Percentiles rank a stretch among this genome's conserved stretches.
Conservation (phyloP, 129 eudicot species). For the Tagetes erecta region DNA sequence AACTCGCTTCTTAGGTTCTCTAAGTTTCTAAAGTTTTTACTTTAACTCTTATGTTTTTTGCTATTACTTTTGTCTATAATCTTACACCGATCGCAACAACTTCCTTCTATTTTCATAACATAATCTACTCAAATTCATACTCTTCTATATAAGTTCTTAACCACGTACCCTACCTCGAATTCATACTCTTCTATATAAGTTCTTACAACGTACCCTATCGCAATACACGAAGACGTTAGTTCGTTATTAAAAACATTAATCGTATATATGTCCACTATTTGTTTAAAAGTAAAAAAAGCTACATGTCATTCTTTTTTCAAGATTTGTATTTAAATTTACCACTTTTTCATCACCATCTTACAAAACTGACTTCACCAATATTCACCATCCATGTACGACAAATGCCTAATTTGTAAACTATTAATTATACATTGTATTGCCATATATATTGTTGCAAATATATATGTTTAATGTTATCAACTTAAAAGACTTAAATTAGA, state of each 20-base stretch:
- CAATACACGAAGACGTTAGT: too few relatives aligned
- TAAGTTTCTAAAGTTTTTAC: too few relatives aligned
- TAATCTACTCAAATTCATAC: too few relatives aligned
- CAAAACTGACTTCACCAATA: background rate
- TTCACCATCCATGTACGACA: background rate
- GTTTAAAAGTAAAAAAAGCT: background rate
- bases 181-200: too few relatives aligned
- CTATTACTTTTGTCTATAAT: too few relatives aligned
- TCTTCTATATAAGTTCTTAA: too few relatives aligned
- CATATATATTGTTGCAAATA: constrained; percentile 1
- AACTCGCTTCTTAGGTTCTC: too few relatives aligned
- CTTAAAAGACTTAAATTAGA: background rate
- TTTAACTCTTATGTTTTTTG: too few relatives aligned
- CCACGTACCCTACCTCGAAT: too few relatives aligned
- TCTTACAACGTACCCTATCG: too few relatives aligned
- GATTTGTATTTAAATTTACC: background rate
- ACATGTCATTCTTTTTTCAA: background rate
- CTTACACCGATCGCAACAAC: too few relatives aligned
- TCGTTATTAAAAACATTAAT: background rate
- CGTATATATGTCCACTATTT: background rate
- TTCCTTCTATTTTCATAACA: too few relatives aligned
- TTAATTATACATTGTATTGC: background rate
- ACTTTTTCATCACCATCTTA: background rate
- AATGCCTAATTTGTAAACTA: background rate
- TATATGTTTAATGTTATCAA: background rate